phyloP scores from a whole-genome alignment of 371 early-diverging fungal species.

The Lichtheimia corymbifera region DNA sequence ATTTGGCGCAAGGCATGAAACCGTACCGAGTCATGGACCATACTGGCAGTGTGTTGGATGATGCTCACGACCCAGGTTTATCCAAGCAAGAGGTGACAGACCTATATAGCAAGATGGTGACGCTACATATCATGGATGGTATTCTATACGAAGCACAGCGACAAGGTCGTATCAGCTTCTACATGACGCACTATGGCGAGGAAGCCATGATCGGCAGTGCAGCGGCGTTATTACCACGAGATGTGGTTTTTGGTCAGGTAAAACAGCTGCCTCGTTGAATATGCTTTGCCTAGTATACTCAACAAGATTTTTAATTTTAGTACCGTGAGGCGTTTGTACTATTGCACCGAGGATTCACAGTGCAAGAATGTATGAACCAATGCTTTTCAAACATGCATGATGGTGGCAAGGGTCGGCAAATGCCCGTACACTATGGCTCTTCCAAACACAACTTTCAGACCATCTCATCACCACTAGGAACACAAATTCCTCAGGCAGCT shows the following conservation, averaged over 20 bases:
- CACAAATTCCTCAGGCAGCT: conserved; percentile 98
- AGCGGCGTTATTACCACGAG: conserved; percentile 81
- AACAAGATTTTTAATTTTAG: conserved; percentile 31
- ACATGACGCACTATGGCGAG: conserved; percentile 98
- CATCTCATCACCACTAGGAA: conserved; percentile 95
- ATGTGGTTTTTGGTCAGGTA: conserved; percentile 92
- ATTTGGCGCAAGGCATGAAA: conserved; percentile 58
- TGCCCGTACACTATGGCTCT: conserved; percentile 97
- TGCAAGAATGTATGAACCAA: conserved; percentile 95
- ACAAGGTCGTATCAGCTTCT: conserved; percentile 97
- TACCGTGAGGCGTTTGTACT: conserved; percentile 96
- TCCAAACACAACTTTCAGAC: conserved; percentile 89
- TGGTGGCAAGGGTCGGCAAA: conserved; percentile 95
- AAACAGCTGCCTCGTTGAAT: neutral
- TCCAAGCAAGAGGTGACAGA: conserved; percentile 70
- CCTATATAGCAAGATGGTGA: conserved; percentile 89
- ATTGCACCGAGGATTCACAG: conserved; percentile 90
- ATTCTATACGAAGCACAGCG: conserved; percentile 96
- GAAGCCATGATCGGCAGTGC: conserved; percentile 94
- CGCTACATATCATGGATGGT: conserved; percentile 88
- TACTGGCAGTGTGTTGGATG: conserved; percentile 76
- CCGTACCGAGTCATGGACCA: conserved; percentile 94
- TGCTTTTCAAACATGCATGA: conserved; percentile 91
- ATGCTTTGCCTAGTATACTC: too few species aligned
- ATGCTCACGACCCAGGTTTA: conserved; percentile 78